Base-by-base conservation (phyloP, 805 yeast genomes). In the Yarrowia sp. region DNA sequence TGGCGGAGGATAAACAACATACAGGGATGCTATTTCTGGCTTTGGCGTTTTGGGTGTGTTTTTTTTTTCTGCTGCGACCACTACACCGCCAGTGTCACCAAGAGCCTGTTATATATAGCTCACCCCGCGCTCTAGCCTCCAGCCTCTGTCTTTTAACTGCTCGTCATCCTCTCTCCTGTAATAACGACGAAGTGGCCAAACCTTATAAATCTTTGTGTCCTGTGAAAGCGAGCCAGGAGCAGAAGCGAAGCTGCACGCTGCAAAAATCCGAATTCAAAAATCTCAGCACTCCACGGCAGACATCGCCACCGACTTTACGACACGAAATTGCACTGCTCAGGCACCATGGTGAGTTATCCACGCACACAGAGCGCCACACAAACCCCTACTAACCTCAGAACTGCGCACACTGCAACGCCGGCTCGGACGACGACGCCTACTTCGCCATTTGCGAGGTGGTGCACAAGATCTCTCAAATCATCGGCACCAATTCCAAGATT, bases 401-500 rank as follows among this genome's bases (percentile, higher is more conserved):
- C 42, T 46, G 51, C 29, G 41, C 39, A 41, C 63, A 22, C 61
- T 59, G 29, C 66, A 59, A 47, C 36, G 59, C 61, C 64, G 36
- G 56, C 62, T 41, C 61, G 41, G 35, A 62, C 38, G 69, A 67
- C 53, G 66, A 67, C 63, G 67, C 69, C 27, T 67, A 66, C 62
- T 51, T 63, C 61, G 69, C 69, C 16, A 53, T 66, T 14, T 64
- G 61, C 46, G 65, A 64, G 22, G 56, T 63, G 12, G 59, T 67
- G 38, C 35, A 63, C 22, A 56, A 64, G 25, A 44, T 65, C 25
- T 51, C 41, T 24, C 58, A 51, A 35, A 51, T 32, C 12, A 51
- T 51, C 29, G 58, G 58, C 42, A 51, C 58, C 5, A 51, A 51
- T n/a, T 35, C 58, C 22, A 51, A 51, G 32, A 35, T 51, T 35